phyloP scores from a whole-genome alignment of 257 asterid species.

The Thymus mandschuricus region DNA sequence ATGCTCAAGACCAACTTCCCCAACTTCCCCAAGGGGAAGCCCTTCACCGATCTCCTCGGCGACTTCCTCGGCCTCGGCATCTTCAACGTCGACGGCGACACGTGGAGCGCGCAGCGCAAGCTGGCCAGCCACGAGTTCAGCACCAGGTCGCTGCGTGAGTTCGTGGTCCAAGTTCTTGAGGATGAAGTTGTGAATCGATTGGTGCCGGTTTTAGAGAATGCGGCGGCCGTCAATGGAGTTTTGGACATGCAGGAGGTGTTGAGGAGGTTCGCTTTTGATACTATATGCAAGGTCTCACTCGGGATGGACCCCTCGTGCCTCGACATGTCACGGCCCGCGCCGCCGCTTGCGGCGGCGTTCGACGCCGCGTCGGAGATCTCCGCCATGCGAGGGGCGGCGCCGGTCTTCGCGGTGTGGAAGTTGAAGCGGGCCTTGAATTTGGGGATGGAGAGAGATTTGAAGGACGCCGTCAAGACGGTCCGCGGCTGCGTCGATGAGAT shows the following conservation, averaged over 20 bases:
- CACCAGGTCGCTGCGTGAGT: conserved; percentile 46
- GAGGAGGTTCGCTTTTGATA: conserved; percentile 61
- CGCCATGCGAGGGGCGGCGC: conserved; percentile 64
- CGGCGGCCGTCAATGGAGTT: conserved; percentile 7
- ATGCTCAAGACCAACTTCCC: conserved; percentile 55
- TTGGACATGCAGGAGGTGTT: conserved; percentile 71
- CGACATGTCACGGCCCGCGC: conserved; percentile 39
- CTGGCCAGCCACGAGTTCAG: conserved; percentile 65
- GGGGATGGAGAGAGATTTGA: conserved; percentile 59
- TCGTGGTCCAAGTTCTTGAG: conserved; percentile 43
- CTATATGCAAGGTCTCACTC: conserved; percentile 48
- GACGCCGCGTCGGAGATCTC: conserved; percentile 56
- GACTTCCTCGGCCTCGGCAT: conserved; percentile 72
- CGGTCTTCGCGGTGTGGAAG: conserved; percentile 56
- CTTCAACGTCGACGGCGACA: conserved; percentile 63
- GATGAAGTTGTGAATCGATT: conserved; percentile 41
- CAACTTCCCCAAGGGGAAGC: conserved; percentile 65
- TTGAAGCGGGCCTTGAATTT: conserved; percentile 49
- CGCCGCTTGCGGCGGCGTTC: conserved; percentile 57
- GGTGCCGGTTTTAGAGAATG: conserved; percentile 46
- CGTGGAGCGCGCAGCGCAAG: conserved; percentile 67
- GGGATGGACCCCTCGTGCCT: conserved; percentile 54
- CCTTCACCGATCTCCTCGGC: conserved; percentile 50
- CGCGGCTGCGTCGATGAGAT: conserved; percentile 46
- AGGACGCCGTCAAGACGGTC: conserved; percentile 42